Conservation (phyloP, 805 yeast genomes). For the Priceomyces medius region DNA sequence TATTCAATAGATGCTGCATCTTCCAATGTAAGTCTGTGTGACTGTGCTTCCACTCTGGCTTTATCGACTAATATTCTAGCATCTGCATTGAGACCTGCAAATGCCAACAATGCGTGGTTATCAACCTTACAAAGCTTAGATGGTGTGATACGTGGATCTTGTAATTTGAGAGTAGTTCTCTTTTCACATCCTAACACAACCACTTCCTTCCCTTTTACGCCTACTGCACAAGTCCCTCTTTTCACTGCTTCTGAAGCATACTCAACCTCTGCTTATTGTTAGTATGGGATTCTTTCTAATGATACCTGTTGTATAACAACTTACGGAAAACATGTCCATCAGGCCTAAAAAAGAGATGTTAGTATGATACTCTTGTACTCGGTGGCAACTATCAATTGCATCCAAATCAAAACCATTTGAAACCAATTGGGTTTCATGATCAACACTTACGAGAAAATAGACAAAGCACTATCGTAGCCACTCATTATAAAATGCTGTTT, state of each 20-base stretch:
- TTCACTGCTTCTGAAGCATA: conserved; percentile 97
- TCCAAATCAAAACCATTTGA: background rate
- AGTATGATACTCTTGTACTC: conserved; percentile 15
- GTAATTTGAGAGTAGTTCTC: conserved; percentile 90
- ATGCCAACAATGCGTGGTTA: conserved; percentile 85
- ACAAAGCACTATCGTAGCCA: conserved; percentile 98
- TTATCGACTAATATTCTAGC: conserved; percentile 92
- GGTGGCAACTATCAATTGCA: conserved; percentile 13
- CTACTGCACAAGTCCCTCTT: conserved; percentile 97
- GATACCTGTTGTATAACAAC: conserved; percentile 20
- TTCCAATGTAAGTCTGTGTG: conserved; percentile 89
- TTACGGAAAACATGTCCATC: conserved; percentile 97
- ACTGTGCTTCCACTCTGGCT: conserved; percentile 96
- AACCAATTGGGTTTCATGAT: conserved; percentile 1
- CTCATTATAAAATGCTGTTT: conserved; percentile 56
- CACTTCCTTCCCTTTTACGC: conserved; percentile 83
- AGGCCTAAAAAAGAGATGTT: conserved; percentile 69
- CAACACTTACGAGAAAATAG: conserved; percentile 83
- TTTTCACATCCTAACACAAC: conserved; percentile 97
- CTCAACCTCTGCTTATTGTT: conserved; percentile 69
- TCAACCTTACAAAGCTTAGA: conserved; percentile 90
- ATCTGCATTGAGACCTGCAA: conserved; percentile 98
- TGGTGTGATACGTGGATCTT: conserved; percentile 95
- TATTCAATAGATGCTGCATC: conserved; percentile 92
- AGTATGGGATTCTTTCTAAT: conserved; percentile 20